phyloP scores from a whole-genome alignment of 1,139 yeast genomes.

The Yarrowia galli region DNA sequence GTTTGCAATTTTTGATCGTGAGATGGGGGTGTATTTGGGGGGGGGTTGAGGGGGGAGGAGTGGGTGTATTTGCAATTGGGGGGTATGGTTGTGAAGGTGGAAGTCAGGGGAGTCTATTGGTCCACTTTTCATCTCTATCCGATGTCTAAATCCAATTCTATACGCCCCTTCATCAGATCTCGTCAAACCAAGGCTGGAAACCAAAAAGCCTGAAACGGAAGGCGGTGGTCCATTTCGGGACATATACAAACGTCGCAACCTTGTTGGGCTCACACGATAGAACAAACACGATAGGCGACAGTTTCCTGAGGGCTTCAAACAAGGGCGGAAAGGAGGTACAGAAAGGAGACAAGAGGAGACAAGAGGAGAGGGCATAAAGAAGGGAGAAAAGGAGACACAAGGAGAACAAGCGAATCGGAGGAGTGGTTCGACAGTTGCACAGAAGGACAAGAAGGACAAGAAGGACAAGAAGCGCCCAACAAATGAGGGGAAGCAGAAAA shows the following conservation, averaged over 20 bases:
- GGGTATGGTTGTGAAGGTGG: no score
- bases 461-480: background rate
- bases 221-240: background rate
- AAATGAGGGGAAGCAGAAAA: background rate
- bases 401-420: background rate
- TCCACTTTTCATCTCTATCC: no score
- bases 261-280: slow-evolving; percentile 12
- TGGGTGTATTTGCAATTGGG: background rate
- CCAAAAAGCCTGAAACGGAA: slow-evolving; percentile 2
- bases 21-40: background rate
- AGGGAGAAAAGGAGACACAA: background rate
- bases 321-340: background rate
- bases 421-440: no score
- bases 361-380: background rate
- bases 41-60: no score
- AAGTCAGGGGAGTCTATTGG: no score
- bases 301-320: slow-evolving; percentile 23
- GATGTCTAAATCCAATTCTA: no score
- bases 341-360: background rate
- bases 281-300: slow-evolving; percentile 15
- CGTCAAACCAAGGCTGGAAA: no score
- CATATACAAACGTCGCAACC: slow-evolving; percentile 1
- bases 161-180: no score
- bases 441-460: background rate
- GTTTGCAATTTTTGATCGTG: background rate